Base-by-base conservation (phyloP, 192 early-diverging fungal species). In the Rhizoclosmatium sp. region DNA sequence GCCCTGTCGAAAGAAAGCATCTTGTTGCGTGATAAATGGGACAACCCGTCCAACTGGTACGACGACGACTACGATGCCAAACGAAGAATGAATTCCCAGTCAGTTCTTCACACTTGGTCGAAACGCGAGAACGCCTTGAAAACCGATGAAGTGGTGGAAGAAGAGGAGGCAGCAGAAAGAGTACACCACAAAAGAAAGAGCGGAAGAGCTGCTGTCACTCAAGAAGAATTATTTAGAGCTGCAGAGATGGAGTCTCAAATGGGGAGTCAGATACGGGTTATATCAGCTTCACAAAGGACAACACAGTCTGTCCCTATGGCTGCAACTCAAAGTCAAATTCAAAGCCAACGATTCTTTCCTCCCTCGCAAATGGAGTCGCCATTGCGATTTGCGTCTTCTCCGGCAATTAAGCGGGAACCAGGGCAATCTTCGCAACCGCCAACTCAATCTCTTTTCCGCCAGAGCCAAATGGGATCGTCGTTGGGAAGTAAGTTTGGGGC, bases 11-110 rank as follows among this genome's bases (percentile, higher is more conserved):
- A 66, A 31, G 75, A 76, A 40, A 47, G 45, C 7, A 66, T 65
- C 49, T 31, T 76, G 47, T 21, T 76, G 75, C 41, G 75, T 31
- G 75, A 76, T 44, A 76, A 76, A 56, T 76, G 75, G 75, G 44
- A 51, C 19, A 56, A 76, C 49, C 49, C 75, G 16, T 14, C 39
- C 4, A 21, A 76, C 10, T 76, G 75, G 75, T 76, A 76, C 48
- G 39, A 39, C 1, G 61, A 66, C 12, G 75, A 47, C 21, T 54
- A 76, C 23, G 64, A 76, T 7, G 75, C 75, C n/a, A 23, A 23
- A n/a, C 14, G 47, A 48, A 39, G 75, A 10, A 76, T 76, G 75
- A 41, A 51, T 9, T 12, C 7, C 10, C 75, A 76, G 41, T 47
- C 54, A 4, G n/a, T 16, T 23, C 44, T 76, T 4, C 16, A 48